Base-by-base conservation (phyloP, 768 basidiomycete species). In the Chiua virens region DNA sequence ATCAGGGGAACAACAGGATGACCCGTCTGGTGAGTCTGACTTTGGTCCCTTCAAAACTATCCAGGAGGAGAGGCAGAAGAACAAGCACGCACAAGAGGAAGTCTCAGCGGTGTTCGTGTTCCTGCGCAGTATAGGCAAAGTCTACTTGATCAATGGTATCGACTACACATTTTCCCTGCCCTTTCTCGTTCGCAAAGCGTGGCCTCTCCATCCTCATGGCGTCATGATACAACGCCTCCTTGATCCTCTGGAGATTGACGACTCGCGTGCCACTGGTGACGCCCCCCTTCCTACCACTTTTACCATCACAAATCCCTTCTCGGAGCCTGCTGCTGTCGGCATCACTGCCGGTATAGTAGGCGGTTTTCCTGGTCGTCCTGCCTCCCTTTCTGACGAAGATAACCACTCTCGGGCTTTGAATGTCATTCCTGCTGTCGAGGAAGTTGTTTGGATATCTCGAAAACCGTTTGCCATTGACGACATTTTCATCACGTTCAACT, bases 121-220 rank as follows among this genome's bases (percentile, higher is more conserved):
- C 63, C 69, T 92, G 21, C 80, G 90, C 22, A 86, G 81, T 61
- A 79, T 87, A 39, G 87, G 82, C 46, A 85, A 80, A 64, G 81
- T 92, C 47, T 89, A 81, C 60, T 70, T 89, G 49, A 72, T 76
- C 56, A 86, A 87, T 54, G 90, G 90, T 5, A 61, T 78, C 30
- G 85, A 90, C 57, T 89, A 85, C 60, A 87, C 87, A 1, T 86
- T 91, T 63, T 80, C 86, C 25, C 71, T 93, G 5, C 91, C 91
- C 1, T 93, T 93, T 62, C 79, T 89, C 50, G 87, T 90, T 4
- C 77, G 85, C 34, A 81, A 76, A 53, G 90, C 87, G 1, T 92
- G 89, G 89, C 82, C 90, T 5, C 71, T 90, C 20, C 76, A 75
- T 50, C 91, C 91, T 1, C 85, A 88, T 55, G 91, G 91, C 1